Base-by-base conservation (phyloP, 192 early-diverging fungal species). In the Kickxella alabastrina region DNA sequence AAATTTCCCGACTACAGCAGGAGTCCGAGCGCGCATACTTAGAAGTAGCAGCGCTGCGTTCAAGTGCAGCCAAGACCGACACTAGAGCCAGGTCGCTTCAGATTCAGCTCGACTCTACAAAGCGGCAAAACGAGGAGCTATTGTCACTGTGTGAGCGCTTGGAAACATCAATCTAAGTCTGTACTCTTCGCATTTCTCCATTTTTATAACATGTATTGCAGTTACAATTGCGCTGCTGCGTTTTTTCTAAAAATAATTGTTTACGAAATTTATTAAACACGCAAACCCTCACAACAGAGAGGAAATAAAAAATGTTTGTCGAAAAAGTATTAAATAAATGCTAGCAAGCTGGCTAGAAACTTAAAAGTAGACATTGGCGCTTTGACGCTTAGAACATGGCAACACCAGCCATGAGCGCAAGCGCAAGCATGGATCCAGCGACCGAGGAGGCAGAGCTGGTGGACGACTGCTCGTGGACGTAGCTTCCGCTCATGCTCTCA, bases 381-480 rank as follows among this genome's bases (percentile, higher is more conserved):
- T n/a, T n/a, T n/a, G n/a, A n/a, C n/a, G n/a, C n/a, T 48, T 61
- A 74, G 47, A 74, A 74, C 64, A 74, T 57, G 31, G 55, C 70
- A 3, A 55, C 70, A 28, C 68, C 68, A 6, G 56, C 63, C 29
- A 61, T 59, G 10, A 58, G 32, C 6, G 45, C 64, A 15, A 67
- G 15, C 1, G 70, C 70, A 17, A 74, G 50, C 54, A 74, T 61
- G 13, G 70, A 66, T 18, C 57, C 50, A 4, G 70, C 56, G 6
- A 62, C 17, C 3, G 59, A 59, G 6, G 63, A 47, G 12, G 63
- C 70, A 2, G 46, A 40, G 21, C 54, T 61, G 45, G 41, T 54
- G 17, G 43, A 36, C 26, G 51, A 32, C 14, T 41, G 27, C 40
- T 66, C 55, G 8, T 58, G 41, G 19, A 45, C 26, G 12, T 44